Evolutionary conservation across 164 flowering plant species (phyloP).

Genomic region (Magnolia sinica): DNA sequence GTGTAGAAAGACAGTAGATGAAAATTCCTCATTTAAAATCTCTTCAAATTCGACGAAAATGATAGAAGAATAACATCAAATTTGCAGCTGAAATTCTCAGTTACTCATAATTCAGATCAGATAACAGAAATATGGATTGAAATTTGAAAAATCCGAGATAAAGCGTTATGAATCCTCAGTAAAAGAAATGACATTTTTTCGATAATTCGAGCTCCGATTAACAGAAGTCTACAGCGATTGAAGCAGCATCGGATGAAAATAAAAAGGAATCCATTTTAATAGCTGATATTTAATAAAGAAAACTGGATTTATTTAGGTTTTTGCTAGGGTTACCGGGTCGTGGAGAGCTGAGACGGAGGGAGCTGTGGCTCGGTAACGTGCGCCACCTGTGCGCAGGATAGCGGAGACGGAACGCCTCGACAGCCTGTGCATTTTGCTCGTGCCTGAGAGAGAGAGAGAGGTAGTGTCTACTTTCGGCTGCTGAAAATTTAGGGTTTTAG

Average conservation of each 20-base stretch:
- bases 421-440: constrained; percentile 48
- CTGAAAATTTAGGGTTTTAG: constrained; percentile 6
- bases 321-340: constrained; percentile 23
- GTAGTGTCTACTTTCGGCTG: not conserved
- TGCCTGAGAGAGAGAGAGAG: not conserved
- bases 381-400: constrained; percentile 37
- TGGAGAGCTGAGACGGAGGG: constrained; percentile 23
- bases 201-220: not conserved
- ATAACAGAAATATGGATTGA: no score
- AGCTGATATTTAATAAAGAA: not conserved
- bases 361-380: constrained; percentile 25
- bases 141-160: not conserved
- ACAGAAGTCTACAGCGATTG: not conserved
- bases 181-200: not conserved
- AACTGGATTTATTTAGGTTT: not conserved
- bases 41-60: no score
- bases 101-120: no score
- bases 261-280: not conserved
- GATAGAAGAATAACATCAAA: no score
- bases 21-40: no score
- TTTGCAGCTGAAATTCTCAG: no score
- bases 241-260: no score
- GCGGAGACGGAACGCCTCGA: constrained; percentile 58
- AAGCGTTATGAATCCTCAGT: not conserved
- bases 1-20: no score